phyloP scores from a whole-genome alignment of 345 rosid species.

The Capsella bursapastoris region DNA sequence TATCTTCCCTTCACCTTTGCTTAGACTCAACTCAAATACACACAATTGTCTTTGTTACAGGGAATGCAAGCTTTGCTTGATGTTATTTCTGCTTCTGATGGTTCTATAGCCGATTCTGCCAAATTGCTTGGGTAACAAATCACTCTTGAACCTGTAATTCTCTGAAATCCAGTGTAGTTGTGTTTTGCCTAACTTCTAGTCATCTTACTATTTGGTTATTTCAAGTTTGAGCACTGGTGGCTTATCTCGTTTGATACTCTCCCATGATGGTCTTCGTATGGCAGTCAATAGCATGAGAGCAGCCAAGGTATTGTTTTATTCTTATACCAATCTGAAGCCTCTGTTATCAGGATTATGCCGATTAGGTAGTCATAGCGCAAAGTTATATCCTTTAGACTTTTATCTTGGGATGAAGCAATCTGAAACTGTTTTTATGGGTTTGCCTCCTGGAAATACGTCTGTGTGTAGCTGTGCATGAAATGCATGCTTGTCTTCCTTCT shows the following conservation, averaged over 20 bases:
- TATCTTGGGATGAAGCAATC: neutral
- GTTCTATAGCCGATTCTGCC: slow-evolving; percentile 84
- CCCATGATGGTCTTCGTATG: slow-evolving; percentile 81
- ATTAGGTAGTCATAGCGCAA: neutral
- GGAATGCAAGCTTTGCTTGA: slow-evolving; percentile 96
- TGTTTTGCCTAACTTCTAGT: slow-evolving; percentile 15
- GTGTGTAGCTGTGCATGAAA: slow-evolving; percentile 4
- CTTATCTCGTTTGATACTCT: slow-evolving; percentile 82
- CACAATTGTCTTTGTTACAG: slow-evolving; percentile 40
- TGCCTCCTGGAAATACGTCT: slow-evolving; percentile 1
- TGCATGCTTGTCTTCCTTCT: slow-evolving; percentile 14
- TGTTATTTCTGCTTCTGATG: slow-evolving; percentile 69
- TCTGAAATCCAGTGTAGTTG: neutral
- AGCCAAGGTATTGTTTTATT: slow-evolving; percentile 59
- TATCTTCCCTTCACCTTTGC: too few relatives aligned
- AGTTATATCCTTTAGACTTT: neutral
- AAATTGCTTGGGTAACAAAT: slow-evolving; percentile 65
- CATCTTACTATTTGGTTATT: neutral
- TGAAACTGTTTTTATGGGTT: slow-evolving; percentile 8
- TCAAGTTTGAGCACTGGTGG: slow-evolving; percentile 94
- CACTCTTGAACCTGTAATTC: slow-evolving; percentile 5
- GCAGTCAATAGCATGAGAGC: slow-evolving; percentile 79
- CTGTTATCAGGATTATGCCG: slow-evolving; percentile 9
- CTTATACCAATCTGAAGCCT: neutral
- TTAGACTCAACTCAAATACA: neutral